Percentiles rank a stretch among this genome's conserved stretches.
Evolutionary conservation across 2,329 filamentous ascomycete genomes (phyloP).

Genomic region (Cryphonectria japonica): DNA sequence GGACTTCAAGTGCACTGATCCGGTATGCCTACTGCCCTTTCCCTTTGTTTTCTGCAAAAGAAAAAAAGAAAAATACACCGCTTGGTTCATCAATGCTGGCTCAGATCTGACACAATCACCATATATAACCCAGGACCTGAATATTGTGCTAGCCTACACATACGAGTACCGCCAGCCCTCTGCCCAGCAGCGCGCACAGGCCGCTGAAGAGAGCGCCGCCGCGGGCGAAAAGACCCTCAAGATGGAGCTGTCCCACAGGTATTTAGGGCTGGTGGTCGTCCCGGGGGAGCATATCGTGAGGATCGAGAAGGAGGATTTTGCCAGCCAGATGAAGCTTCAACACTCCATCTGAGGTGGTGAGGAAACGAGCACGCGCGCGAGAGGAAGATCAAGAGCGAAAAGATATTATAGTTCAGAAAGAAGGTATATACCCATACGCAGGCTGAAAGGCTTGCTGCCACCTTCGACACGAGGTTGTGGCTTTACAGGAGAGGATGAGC

Average conservation of each 20-base stretch:
- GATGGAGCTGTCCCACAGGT: slow-evolving; percentile 80
- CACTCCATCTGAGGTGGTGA: not conserved
- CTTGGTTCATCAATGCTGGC: not conserved
- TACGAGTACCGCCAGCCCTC: slow-evolving; percentile 87
- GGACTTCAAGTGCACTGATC: slow-evolving; percentile 92
- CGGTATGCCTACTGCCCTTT: slow-evolving; percentile 56
- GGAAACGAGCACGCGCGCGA: not conserved
- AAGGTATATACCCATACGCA: slow-evolving; percentile 1
- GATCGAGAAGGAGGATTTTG: slow-evolving; percentile 84
- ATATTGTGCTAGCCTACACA: slow-evolving; percentile 82
- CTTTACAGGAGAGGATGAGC: no score
- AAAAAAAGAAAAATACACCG: not conserved
- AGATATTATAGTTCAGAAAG: not conserved
- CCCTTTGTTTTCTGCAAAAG: not conserved
- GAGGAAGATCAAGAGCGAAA: not conserved
- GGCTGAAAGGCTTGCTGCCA: not conserved
- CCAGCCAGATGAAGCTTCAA: slow-evolving; percentile 51
- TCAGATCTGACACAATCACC: not conserved
- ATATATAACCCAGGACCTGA: slow-evolving; percentile 66
- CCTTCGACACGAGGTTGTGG: not conserved
- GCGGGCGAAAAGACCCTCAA: slow-evolving; percentile 51
- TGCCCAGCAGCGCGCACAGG: slow-evolving; percentile 47
- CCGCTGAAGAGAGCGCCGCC: slow-evolving; percentile 42
- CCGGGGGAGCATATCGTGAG: slow-evolving; percentile 84
- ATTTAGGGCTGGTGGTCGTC: slow-evolving; percentile 86